Percentiles rank a stretch among this genome's conserved stretches.
These are phyloP conservation scores for Nectriaceae sp. DNA, from an alignment of 2,329 filamentous ascomycete species.

Conservation along the genomic window DNA sequence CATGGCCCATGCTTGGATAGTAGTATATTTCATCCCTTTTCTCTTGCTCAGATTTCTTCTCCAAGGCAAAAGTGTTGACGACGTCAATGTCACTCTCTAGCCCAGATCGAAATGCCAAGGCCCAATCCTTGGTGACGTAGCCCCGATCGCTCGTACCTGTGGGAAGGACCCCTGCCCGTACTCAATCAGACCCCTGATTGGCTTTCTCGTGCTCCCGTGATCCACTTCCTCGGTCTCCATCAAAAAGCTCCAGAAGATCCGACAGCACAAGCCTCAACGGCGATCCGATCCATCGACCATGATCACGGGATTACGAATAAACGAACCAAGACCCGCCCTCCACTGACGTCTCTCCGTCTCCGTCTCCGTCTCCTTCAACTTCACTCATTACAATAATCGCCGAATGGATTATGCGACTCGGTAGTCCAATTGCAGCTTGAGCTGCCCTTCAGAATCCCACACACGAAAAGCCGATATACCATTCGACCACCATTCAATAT, in stretches of 20 bases:
- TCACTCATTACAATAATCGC: slow-evolving; percentile 1
- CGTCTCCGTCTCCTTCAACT: slow-evolving; percentile 1
- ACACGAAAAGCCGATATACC: no score
- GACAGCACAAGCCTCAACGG: background rate
- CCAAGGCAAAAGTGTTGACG: no score
- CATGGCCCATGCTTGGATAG: no score
- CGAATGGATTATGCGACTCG: slow-evolving; percentile 15
- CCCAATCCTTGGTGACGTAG: background rate
- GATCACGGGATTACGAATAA: background rate
- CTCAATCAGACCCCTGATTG: background rate
- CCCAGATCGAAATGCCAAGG: no score
- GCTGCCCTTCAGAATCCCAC: no score
- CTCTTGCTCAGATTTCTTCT: no score
- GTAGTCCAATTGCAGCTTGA: slow-evolving; percentile 20
- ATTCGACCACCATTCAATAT: slow-evolving; percentile 16
- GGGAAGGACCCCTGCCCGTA: background rate
- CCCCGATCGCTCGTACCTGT: background rate
- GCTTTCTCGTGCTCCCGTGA: background rate
- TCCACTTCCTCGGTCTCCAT: background rate
- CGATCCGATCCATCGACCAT: background rate
- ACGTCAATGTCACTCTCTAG: no score
- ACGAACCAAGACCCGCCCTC: background rate
- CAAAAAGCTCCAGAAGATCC: slow-evolving; percentile 3
- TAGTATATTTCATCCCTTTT: no score
- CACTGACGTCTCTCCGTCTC: background rate